Evolutionary conservation across 2,329 filamentous ascomycete species (phyloP), one percentile per base, ranked within the genome.

Genomic region (Dothideomycetidae sp.): DNA sequence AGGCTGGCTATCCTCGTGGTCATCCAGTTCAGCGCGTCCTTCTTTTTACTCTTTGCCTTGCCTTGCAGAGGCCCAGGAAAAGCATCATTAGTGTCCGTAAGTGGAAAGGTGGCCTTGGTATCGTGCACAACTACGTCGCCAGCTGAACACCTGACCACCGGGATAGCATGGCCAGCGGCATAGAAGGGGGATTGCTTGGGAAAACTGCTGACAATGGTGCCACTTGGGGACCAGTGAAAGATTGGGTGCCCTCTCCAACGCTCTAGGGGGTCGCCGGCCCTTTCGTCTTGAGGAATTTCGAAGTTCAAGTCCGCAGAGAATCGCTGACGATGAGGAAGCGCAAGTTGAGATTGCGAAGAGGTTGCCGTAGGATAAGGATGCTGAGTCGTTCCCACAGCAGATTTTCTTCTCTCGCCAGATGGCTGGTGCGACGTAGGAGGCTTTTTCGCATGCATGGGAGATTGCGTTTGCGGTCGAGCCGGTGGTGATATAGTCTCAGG

Each of bases 21-120:
- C 31, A 98, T 66, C 90, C 92, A 98, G 2, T 73, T 59, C 30
- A 86, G 49, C 0, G 84, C 72, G 38, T 98, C 88, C 63, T 96
- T 98, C 67, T 98, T 98, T 67, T 93, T 96, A 1, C 79, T 76
- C 67, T 93, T 96, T 1, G 78, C 75, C 54, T 94, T 96, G 29
- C 76, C 71, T 56, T 80, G 85, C 17, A 98, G 63, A 3, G 92
- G 90, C 0, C 90, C 90, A 0, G 90, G 90, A 51, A 96, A 96
- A 48, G 78, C 84, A 12, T 74, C 70, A 33, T 90, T 62, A 2
- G 76, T 71, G 21, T 90, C 83, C 15, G 73, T 65, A 5, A 85
- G 62, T 3, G 81, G 75, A 31, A 82, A 63, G 18, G 83, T 65
- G 30, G 85, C 75, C 53, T 80, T 90, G 44, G 82, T 69, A 47